phyloP scores from a whole-genome alignment of 139 green algal genomes.

The Closterium sp. region DNA sequence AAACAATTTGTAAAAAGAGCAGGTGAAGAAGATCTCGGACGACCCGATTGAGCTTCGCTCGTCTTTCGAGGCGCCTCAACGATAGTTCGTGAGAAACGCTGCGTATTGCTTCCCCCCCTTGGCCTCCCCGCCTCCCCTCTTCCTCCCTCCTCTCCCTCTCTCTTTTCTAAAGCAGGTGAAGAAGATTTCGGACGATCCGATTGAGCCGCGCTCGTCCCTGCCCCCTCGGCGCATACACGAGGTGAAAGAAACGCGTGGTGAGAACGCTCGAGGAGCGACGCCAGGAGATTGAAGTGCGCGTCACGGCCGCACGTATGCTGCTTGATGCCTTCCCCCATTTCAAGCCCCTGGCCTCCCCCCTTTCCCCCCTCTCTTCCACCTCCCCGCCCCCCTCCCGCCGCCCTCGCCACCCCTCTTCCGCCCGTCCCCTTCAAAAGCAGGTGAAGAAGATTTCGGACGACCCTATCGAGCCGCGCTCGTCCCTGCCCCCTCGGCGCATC shows the following conservation, averaged over 20 bases:
- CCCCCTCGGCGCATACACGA: neutral
- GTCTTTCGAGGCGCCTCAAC: neutral
- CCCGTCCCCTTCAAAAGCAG: neutral
- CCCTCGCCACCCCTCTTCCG: neutral
- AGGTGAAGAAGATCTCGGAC: constrained; percentile 8
- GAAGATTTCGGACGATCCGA: neutral
- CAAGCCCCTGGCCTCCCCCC: neutral
- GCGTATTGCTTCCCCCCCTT: neutral
- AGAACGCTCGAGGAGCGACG: neutral
- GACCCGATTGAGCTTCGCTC: neutral
- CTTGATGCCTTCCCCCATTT: neutral
- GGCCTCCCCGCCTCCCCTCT: neutral
- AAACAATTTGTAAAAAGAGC: neutral
- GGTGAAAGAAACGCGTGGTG: constrained; percentile 2
- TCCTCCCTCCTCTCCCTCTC: neutral
- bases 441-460: constrained; percentile 17
- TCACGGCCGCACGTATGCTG: neutral
- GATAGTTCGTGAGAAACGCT: neutral
- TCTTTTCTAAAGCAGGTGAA: neutral
- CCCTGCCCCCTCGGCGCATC: neutral
- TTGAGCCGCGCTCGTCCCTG: neutral
- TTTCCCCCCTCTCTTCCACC: neutral
- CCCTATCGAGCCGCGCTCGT: neutral
- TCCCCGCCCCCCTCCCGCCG: neutral
- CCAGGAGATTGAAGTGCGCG: neutral